Conservation (phyloP, 495 filamentous ascomycete species). For the Durotheca rogersii region DNA sequence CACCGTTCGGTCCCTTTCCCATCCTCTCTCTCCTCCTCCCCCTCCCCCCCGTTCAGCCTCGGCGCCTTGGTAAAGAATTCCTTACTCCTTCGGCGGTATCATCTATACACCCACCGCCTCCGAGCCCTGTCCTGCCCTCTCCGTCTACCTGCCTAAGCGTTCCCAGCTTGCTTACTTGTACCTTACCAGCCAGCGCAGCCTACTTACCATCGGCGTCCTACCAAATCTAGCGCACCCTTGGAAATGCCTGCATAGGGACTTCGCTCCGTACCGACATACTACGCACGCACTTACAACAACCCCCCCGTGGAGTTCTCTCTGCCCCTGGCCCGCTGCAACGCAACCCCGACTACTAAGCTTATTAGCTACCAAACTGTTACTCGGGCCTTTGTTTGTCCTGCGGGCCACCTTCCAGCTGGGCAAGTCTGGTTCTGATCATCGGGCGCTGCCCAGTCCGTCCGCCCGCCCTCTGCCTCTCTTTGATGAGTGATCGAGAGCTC, state of each 20-base stretch:
- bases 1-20: neutral
- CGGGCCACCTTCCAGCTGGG: conserved; percentile 26
- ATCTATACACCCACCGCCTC: neutral
- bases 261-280: conserved; percentile 17
- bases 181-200: conserved; percentile 12
- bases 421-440: conserved; percentile 50
- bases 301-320: conserved; percentile 17
- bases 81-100: conserved; percentile 2
- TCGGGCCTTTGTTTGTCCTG: conserved; percentile 28
- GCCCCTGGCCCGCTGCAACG: conserved; percentile 26
- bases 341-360: conserved; percentile 35
- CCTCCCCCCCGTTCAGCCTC: conserved; percentile 29
- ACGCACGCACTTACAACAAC: neutral
- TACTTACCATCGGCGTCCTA: neutral
- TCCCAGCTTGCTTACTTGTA: conserved; percentile 19
- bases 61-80: conserved; percentile 17
- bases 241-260: conserved; percentile 30
- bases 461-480: neutral
- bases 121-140: conserved; percentile 20
- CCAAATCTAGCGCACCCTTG: conserved; percentile 13
- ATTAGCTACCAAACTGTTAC: conserved; percentile 30
- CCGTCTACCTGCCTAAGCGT: conserved; percentile 15
- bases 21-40: conserved; percentile 31
- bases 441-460: conserved; percentile 34
- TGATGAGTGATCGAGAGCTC: too few species aligned